Conservation (phyloP, 1,139 yeast species). For the Groenewaldozyma auringiensis region DNA sequence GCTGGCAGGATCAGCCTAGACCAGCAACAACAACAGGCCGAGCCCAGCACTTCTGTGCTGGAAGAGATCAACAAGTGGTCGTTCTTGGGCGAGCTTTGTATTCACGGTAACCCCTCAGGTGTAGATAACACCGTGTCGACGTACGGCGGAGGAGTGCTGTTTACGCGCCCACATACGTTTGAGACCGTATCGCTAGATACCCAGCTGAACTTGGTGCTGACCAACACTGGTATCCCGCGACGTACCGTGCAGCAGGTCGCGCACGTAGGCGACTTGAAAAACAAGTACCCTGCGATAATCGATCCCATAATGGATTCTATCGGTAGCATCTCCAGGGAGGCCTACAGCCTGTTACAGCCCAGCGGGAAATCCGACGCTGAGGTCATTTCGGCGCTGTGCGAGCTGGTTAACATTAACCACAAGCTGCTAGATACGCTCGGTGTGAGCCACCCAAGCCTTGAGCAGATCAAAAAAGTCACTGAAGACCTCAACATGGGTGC, state of each 20-base stretch:
- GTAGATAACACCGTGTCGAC: slow-evolving; percentile 96
- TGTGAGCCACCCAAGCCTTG: slow-evolving; percentile 87
- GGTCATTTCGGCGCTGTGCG: slow-evolving; percentile 35
- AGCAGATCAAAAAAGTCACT: slow-evolving; percentile 55
- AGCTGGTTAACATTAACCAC: slow-evolving; percentile 77
- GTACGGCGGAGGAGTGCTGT: slow-evolving; percentile 91
- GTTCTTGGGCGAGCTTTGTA: slow-evolving; percentile 86
- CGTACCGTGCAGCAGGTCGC: slow-evolving; percentile 80
- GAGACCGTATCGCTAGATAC: slow-evolving; percentile 70
- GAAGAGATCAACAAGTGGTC: slow-evolving; percentile 78
- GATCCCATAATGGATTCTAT: slow-evolving; percentile 50
- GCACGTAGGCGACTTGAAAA: slow-evolving; percentile 54
- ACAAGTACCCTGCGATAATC: slow-evolving; percentile 47
- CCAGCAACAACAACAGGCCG: too few relatives aligned
- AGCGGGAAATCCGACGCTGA: slow-evolving; percentile 1
- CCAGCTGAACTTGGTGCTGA: slow-evolving; percentile 60
- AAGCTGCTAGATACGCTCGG: slow-evolving; percentile 81
- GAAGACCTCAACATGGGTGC: slow-evolving; percentile 64
- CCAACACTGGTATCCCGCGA: slow-evolving; percentile 81
- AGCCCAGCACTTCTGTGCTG: slow-evolving; percentile 27
- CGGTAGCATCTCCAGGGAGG: slow-evolving; percentile 48
- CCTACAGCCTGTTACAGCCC: slow-evolving; percentile 38
- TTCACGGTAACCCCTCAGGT: slow-evolving; percentile 96
- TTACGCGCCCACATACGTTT: slow-evolving; percentile 57
- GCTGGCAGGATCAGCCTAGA: slow-evolving; percentile 34